These are phyloP conservation scores for Verticillium alfalfae DNA, from an alignment of 2,329 filamentous ascomycete species.

Conservation along the genomic window DNA sequence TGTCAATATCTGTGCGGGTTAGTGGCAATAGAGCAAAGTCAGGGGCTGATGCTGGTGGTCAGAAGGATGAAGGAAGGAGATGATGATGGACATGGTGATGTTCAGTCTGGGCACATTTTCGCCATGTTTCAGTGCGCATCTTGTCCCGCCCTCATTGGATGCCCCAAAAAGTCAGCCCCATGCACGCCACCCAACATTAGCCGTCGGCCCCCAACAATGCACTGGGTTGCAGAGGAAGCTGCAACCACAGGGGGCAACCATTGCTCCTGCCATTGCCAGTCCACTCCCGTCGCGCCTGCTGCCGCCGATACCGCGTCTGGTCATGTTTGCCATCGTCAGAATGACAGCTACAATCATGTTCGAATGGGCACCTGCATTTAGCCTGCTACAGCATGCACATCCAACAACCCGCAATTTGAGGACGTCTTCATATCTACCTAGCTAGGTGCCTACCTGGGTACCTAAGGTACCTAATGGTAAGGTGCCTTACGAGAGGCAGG, in stretches of 20 bases:
- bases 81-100: background rate
- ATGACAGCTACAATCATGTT: background rate
- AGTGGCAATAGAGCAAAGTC: background rate
- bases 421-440: too few species aligned
- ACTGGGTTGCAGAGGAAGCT: background rate
- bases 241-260: background rate
- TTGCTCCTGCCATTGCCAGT: background rate
- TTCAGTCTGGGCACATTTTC: background rate
- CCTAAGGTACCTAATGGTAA: too few species aligned
- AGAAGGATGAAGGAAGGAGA: background rate
- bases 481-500: too few species aligned
- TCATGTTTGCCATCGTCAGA: background rate
- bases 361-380: background rate
- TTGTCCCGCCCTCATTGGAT: background rate
- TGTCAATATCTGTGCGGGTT: background rate
- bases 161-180: background rate
- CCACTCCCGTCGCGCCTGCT: background rate
- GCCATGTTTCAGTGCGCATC: background rate
- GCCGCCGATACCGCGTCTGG: background rate
- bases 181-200: background rate
- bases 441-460: too few species aligned
- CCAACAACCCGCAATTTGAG: too few species aligned
- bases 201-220: background rate
- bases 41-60: background rate
- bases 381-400: background rate